A percentile compares a stretch with the other conserved stretches of the same genome.
Evolutionary conservation across 306 rosid species (phyloP).

Genomic region (Trichosanthes truncata): DNA sequence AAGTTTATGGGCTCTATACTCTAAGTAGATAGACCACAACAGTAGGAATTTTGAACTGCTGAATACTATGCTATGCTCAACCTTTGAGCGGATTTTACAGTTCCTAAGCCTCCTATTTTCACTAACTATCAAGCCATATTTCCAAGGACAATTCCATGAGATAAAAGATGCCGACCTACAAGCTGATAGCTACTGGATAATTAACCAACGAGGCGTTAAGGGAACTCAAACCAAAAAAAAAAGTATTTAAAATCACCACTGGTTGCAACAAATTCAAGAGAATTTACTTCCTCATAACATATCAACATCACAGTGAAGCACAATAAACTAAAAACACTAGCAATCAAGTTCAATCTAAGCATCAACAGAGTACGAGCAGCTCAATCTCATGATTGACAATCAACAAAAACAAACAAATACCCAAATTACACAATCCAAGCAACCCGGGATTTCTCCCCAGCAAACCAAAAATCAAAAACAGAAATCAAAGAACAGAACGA

Average conservation of each 20-base stretch:
- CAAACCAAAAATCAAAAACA: neutral
- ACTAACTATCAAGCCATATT: neutral
- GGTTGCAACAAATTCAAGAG: neutral
- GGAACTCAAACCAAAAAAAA: neutral
- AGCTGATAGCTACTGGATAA: neutral
- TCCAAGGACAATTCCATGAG: neutral
- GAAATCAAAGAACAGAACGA: neutral
- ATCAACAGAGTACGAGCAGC: neutral
- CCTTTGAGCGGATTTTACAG: neutral
- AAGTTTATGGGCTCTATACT: neutral
- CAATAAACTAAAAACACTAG: neutral
- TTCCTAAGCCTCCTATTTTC: neutral
- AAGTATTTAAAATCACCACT: neutral
- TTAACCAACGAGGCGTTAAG: neutral
- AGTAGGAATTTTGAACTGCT: neutral
- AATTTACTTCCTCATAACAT: neutral
- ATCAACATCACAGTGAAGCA: neutral
- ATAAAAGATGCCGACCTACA: neutral
- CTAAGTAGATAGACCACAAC: neutral
- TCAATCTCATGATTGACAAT: neutral
- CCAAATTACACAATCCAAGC: neutral
- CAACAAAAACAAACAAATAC: neutral
- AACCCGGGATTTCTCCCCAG: conserved; percentile 20
- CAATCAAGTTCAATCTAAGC: neutral
- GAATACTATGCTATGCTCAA: neutral